Evolutionary conservation across 257 asterid species (phyloP).

Genomic region (Fraxinus cuspidata): DNA sequence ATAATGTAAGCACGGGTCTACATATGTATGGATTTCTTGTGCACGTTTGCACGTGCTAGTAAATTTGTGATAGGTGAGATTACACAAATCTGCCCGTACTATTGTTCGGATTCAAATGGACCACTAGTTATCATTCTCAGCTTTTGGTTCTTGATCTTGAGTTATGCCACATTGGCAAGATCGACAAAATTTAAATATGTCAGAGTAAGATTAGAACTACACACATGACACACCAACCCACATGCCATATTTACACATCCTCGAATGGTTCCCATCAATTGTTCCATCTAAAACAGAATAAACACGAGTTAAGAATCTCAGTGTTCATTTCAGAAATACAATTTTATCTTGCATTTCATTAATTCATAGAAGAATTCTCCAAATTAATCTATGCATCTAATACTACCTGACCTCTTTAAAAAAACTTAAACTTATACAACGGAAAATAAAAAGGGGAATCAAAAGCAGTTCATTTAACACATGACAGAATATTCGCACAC

Average conservation of each 20-base stretch:
- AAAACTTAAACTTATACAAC: neutral
- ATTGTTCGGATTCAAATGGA: neutral
- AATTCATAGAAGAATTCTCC: neutral
- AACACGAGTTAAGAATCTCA: slow-evolving; percentile 7
- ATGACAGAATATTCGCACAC: neutral
- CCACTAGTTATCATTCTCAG: neutral
- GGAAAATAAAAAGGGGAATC: neutral
- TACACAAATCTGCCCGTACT: too few relatives aligned
- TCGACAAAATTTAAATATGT: neutral
- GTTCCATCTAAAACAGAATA: too few relatives aligned
- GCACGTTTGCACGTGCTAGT: too few relatives aligned
- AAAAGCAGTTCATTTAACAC: neutral
- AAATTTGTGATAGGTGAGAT: too few relatives aligned
- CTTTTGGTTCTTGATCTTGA: neutral
- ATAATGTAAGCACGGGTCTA: neutral
- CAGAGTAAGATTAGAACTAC: neutral
- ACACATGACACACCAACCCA: neutral
- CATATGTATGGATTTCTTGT: neutral
- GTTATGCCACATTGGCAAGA: neutral
- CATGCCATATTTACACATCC: neutral
- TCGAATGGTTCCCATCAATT: too few relatives aligned
- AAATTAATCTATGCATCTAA: neutral
- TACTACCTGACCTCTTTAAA: slow-evolving; percentile 4
- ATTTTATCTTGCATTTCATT: neutral
- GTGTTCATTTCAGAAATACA: neutral